These are phyloP conservation scores for Fusarium nygamai DNA, from an alignment of 2,329 filamentous ascomycete genomes.

Conservation along the genomic window DNA sequence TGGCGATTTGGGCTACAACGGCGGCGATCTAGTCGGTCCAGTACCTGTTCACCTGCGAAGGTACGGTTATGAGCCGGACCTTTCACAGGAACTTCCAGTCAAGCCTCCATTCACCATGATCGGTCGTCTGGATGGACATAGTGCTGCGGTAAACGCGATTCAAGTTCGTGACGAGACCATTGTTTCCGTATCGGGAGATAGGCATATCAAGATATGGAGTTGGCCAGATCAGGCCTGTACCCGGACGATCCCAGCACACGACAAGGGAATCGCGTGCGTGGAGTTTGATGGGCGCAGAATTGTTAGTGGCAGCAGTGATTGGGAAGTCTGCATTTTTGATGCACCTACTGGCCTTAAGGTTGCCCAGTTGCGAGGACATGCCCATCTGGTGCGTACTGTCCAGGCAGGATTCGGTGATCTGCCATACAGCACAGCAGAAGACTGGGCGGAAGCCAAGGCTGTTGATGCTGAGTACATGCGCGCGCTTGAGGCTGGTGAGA, in stretches of 20 bases:
- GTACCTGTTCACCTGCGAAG: conserved; percentile 62
- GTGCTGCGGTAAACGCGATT: conserved; percentile 94
- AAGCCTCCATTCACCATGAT: conserved; percentile 78
- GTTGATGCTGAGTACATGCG: conserved; percentile 79
- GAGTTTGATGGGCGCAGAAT: conserved; percentile 95
- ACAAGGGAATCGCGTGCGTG: conserved; percentile 96
- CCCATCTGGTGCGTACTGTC: conserved; percentile 88
- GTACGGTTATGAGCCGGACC: conserved; percentile 64
- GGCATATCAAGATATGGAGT: conserved; percentile 94
- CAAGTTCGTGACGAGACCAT: conserved; percentile 88
- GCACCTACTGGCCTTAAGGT: conserved; percentile 86
- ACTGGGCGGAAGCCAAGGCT: conserved; percentile 75
- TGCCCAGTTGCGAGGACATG: conserved; percentile 84
- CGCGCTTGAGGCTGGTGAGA: conserved; percentile 62
- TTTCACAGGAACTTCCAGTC: conserved; percentile 58
- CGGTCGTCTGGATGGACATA: conserved; percentile 82
- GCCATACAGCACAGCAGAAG: conserved; percentile 79
- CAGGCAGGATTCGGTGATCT: conserved; percentile 94
- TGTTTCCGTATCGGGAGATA: conserved; percentile 93
- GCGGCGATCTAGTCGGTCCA: conserved; percentile 57
- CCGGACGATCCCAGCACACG: conserved; percentile 85
- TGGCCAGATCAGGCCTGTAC: conserved; percentile 81
- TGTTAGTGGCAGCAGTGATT: conserved; percentile 95
- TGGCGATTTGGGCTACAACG: conserved; percentile 66
- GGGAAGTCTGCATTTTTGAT: conserved; percentile 96